phyloP scores from a whole-genome alignment of 805 yeast species.

The Cyberlindnera japonica region DNA sequence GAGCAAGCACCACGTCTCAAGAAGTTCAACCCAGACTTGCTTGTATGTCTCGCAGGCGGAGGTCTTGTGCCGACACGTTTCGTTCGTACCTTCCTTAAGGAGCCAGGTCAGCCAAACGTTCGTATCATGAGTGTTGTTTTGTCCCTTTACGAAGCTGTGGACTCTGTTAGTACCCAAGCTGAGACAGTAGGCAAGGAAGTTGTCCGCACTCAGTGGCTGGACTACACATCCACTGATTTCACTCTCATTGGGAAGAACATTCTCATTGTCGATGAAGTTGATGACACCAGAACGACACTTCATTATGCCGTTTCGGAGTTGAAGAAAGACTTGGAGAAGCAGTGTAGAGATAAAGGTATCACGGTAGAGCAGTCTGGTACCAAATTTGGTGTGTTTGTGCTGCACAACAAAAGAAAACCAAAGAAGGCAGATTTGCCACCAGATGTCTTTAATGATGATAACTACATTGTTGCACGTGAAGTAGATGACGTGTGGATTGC shows the following conservation, averaged over 20 bases:
- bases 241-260: constrained; percentile 67
- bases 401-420: constrained; percentile 71
- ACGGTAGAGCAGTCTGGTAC: constrained; percentile 42
- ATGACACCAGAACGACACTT: constrained; percentile 80
- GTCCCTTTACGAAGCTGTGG: constrained; percentile 83
- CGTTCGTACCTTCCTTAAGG: constrained; percentile 86
- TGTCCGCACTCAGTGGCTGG: constrained; percentile 81
- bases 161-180: constrained; percentile 50
- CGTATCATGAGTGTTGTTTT: constrained; percentile 94
- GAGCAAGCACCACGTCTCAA: constrained; percentile 58
- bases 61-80: constrained; percentile 98
- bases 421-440: constrained; percentile 71
- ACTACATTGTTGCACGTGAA: constrained; percentile 68
- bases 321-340: constrained; percentile 64
- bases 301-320: constrained; percentile 76
- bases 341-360: constrained; percentile 50
- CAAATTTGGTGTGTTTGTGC: constrained; percentile 69
- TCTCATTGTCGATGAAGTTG: constrained; percentile 78
- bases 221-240: constrained; percentile 56
- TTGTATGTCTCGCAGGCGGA: constrained; percentile 97
- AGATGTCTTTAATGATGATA: constrained; percentile 53
- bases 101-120: constrained; percentile 81
- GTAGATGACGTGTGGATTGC: constrained; percentile 84
- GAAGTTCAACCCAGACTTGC: constrained; percentile 77
- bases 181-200: constrained; percentile 66